These are phyloP conservation scores for Xylariaceae sp. DNA, from an alignment of 2,329 filamentous ascomycete species.

Conservation along the genomic window DNA sequence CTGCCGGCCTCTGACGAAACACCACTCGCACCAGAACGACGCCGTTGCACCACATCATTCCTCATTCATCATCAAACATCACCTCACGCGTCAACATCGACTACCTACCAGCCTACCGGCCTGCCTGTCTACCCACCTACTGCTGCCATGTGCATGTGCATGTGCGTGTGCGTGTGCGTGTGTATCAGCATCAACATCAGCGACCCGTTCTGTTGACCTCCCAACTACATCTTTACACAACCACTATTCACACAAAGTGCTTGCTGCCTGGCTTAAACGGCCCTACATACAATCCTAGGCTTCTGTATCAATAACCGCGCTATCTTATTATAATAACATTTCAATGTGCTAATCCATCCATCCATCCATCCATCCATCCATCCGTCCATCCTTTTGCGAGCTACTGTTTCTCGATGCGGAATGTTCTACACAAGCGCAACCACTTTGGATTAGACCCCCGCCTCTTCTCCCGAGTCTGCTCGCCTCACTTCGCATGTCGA, in stretches of 20 bases:
- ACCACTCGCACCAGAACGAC: background rate
- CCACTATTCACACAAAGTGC: constrained; percentile 15
- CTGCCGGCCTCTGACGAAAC: background rate
- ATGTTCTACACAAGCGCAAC: constrained; percentile 22
- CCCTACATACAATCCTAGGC: constrained; percentile 5
- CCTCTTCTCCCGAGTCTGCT: constrained; percentile 24
- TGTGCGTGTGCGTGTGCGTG: background rate
- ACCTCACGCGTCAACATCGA: background rate
- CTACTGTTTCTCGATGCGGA: constrained; percentile 17
- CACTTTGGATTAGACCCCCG: constrained; percentile 25
- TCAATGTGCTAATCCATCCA: constrained; percentile 14
- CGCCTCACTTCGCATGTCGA: constrained; percentile 20
- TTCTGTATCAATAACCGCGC: constrained; percentile 18
- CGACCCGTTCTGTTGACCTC: constrained; percentile 12
- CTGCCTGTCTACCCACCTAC: too few relatives aligned
- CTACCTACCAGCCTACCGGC: background rate
- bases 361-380: constrained; percentile 12
- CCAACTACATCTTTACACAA: constrained; percentile 11
- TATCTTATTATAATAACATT: constrained; percentile 12
- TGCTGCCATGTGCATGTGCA: constrained; percentile 4
- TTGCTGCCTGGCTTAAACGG: constrained; percentile 17
- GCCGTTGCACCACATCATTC: background rate
- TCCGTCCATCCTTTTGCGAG: constrained; percentile 11
- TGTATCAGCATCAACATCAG: constrained; percentile 4
- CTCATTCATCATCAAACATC: background rate